phyloP scores from a whole-genome alignment of 225 moss, liverwort and hornwort species.

The Marchantia paleacea region DNA sequence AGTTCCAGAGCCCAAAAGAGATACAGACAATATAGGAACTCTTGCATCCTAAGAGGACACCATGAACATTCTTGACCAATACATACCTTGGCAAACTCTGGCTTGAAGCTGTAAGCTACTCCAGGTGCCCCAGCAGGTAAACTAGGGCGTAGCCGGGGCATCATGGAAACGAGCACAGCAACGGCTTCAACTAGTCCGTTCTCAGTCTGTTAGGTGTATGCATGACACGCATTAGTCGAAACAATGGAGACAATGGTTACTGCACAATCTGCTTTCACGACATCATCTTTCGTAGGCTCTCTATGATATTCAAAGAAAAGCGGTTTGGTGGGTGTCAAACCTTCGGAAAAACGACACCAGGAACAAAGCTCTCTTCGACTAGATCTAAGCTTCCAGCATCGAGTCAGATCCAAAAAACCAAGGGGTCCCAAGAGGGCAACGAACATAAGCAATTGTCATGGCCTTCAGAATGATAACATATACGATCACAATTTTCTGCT shows the following conservation, averaged over 20 bases:
- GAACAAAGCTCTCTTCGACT: background rate
- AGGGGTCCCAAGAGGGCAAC: no score
- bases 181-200: conserved; percentile 98
- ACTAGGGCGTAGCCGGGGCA: conserved; percentile 90
- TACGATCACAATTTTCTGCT: no score
- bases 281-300: background rate
- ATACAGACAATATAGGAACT: background rate
- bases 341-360: background rate
- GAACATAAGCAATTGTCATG: no score
- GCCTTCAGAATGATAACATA: no score
- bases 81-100: conserved; percentile 88
- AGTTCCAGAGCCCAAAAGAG: no score
- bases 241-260: background rate
- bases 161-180: conserved; percentile 80
- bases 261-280: background rate
- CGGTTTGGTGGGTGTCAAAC: background rate
- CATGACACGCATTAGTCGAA: background rate
- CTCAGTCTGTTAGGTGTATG: conserved; percentile 63
- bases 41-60: background rate
- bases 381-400: background rate
- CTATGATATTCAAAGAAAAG: background rate
- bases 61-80: background rate
- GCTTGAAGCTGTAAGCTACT: conserved; percentile 78
- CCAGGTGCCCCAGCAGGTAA: conserved; percentile 70
- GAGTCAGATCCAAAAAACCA: no score